Base-by-base conservation (phyloP, 2,329 filamentous ascomycete species). In the Epichloe uncinata region DNA sequence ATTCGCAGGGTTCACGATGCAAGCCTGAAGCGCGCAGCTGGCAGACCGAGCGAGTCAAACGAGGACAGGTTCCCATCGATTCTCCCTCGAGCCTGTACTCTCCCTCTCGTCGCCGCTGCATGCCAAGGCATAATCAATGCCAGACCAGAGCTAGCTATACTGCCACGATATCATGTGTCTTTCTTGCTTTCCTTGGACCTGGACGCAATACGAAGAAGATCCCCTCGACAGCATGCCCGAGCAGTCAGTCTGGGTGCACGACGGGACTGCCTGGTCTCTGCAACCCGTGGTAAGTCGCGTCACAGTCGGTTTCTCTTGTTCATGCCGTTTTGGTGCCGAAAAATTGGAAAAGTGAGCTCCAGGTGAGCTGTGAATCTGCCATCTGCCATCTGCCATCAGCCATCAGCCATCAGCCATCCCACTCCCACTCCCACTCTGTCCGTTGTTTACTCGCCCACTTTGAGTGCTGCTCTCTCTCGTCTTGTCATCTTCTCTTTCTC, bases 121-220 rank as follows among this genome's bases (percentile, higher is more conserved):
- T 7, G n/a, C 9, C 3, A 18, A 34, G 42, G 3, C 3, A 18
- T 22, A 11, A 11, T 18, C 42, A 11, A n/a, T 18, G 26, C 42
- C 18, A 4, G 13, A 5, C 35, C 35, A 37, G 8, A 11, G 15
- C 16, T 18, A 18, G 36, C 40, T 40, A 9, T 9, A 12, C 15
- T 36, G 30, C n/a, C 9, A 48, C 34, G 16, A 18, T 48, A 37
- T n/a, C 44, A 78, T 79, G 75, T 79, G 75, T 57, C 65, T 77
- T n/a, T 69, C 71, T 5, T 76, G 73, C 57, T 77, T 75, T 61
- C 69, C 73, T 0, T 72, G 60, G 72, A 74, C 60, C 52, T 74
- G 61, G 66, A 72, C 60, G 59, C 72, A 77, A 52, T 69, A 72
- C 34, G 68, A 72, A 52, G 66, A 69, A 52, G 66, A 69, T 51